These are phyloP conservation scores for Cinchona pubescens DNA, from an alignment of 257 asterid genomes.

Conservation along the genomic window DNA sequence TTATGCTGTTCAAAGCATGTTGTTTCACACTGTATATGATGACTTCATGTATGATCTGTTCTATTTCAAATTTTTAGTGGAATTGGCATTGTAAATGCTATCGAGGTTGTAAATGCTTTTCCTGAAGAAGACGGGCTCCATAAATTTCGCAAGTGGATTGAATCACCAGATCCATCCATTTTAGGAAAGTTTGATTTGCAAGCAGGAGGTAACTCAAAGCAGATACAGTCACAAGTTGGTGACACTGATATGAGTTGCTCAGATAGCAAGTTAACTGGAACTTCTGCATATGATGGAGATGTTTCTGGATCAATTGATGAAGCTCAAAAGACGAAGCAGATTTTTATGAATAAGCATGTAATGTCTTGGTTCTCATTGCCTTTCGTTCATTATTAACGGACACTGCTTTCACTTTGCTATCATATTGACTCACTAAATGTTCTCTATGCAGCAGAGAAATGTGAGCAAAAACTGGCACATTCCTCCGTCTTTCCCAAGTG, in stretches of 20 bases:
- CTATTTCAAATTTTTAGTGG: conserved; percentile 50
- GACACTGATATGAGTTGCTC: conserved; percentile 29
- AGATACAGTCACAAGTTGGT: conserved; percentile 41
- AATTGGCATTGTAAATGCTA: conserved; percentile 93
- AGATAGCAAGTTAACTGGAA: conserved; percentile 27
- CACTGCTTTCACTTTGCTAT: conserved; percentile 17
- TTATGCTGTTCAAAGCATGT: neutral
- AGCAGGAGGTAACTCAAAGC: conserved; percentile 39
- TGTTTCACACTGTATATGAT: neutral
- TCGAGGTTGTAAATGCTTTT: conserved; percentile 92
- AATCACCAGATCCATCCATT: conserved; percentile 90
- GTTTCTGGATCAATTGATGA: conserved; percentile 33
- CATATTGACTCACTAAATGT: conserved; percentile 12
- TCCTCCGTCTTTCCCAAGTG: conserved; percentile 85
- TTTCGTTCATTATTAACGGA: conserved; percentile 8
- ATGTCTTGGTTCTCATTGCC: conserved; percentile 10
- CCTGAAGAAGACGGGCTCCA: conserved; percentile 79
- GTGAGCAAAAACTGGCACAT: conserved; percentile 98
- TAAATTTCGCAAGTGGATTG: conserved; percentile 92
- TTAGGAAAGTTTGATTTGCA: conserved; percentile 55
- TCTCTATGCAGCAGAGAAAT: conserved; percentile 68
- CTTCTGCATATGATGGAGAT: conserved; percentile 24
- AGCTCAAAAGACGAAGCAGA: conserved; percentile 44
- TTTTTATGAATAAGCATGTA: conserved; percentile 90
- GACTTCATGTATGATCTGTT: conserved; percentile 14